phyloP scores from a whole-genome alignment of 768 basidiomycete genomes.

The Suillus hirtellus region DNA sequence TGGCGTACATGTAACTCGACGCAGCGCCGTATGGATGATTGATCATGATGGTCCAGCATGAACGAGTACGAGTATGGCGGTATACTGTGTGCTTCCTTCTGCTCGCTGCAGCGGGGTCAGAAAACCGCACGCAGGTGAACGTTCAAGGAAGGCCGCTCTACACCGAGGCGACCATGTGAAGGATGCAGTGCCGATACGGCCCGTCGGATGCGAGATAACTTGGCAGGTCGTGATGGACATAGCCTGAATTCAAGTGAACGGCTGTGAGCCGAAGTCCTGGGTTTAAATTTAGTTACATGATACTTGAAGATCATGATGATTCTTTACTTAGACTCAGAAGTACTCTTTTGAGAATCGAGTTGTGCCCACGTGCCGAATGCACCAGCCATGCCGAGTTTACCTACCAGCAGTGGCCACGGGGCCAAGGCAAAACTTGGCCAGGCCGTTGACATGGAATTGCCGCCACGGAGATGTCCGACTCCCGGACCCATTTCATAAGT shows the following conservation, averaged over 20 bases:
- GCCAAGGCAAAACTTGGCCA: background rate
- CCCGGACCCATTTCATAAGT: too few relatives aligned
- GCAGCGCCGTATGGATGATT: conserved; percentile 32
- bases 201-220: background rate
- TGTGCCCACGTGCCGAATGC: background rate
- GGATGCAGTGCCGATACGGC: conserved; percentile 3
- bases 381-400: background rate
- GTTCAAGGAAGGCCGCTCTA: background rate
- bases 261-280: background rate
- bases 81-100: background rate
- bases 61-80: background rate
- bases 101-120: background rate
- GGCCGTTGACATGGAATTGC: background rate
- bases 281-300: background rate
- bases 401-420: too few relatives aligned
- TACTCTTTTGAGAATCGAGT: background rate
- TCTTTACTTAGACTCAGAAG: too few relatives aligned
- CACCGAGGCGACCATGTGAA: background rate
- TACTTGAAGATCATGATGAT: too few relatives aligned
- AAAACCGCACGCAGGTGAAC: background rate
- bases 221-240: background rate
- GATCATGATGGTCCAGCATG: conserved; percentile 21
- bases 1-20: conserved; percentile 28
- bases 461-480: background rate
- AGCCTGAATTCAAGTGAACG: background rate